Evolutionary conservation across 2,329 filamentous ascomycete genomes (phyloP), one percentile per base, ranked within the genome.

Genomic region (Colletotrichum theobromicola): DNA sequence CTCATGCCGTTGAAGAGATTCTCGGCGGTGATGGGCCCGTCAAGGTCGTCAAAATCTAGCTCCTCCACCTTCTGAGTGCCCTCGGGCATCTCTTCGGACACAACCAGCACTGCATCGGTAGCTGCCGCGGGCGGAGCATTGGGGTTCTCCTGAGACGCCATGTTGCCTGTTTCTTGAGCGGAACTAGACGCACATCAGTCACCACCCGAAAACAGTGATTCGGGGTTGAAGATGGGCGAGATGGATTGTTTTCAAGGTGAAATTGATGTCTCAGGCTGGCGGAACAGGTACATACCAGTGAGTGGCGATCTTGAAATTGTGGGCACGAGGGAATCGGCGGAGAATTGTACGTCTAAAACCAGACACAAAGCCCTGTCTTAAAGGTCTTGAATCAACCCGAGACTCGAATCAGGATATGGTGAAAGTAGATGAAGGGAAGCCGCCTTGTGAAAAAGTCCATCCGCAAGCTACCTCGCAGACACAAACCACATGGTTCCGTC

Each of bases 1-100:
- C 90, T 90, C 93, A 98, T 97, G 75, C 93, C 93, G 70, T 92
- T 88, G 28, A 97, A 90, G 77, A 99, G 89, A 82, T 98, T 94
- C 37, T 95, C 93, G 67, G 94, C 96, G 1, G 95, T 97, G 81
- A 98, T 93, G 76, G 93, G 91, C 46, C 91, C 89, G 74, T 92
- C 92, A 84, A 95, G 91, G 67, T 93, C 89, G 86, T 98, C 94
- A 86, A 98, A 99, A 82, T 99, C 96, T 76, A 98, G 90, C 79
- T 98, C 97, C 82, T 94, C 91, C 42, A 99, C 96, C 82, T 94
- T 91, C 78, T 93, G 92, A n/a, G 94, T 91, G 61, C 90, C 93
- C 69, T 92, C 89, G 18, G 96, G 94, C 82, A 98, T 92, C 69
- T 94, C 94, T 72, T 94, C 93, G 2, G 96, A 98, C 64, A 93